Percentiles rank a stretch among this genome's conserved stretches.
phyloP scores from a whole-genome alignment of 805 yeast species.

The Sungouiella thailandica region DNA sequence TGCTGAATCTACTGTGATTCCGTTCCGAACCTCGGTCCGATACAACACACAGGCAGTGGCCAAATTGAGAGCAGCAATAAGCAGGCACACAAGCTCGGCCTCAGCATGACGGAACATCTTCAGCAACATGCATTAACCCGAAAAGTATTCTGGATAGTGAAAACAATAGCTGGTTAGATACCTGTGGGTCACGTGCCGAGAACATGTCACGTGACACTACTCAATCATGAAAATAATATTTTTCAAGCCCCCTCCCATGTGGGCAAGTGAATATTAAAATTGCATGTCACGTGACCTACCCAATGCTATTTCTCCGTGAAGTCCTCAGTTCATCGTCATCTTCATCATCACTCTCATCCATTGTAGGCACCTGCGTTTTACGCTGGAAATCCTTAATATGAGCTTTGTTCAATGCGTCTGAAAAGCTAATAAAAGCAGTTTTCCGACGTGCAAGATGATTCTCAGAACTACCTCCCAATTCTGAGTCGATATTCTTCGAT shows the following conservation, averaged over 20 bases:
- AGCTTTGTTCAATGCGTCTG: conserved; percentile 61
- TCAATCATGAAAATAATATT: too few species aligned
- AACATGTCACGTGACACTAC: too few species aligned
- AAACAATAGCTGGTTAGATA: too few species aligned
- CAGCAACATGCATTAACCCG: too few species aligned
- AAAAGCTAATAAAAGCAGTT: conserved; percentile 40
- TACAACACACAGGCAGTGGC: conserved; percentile 7
- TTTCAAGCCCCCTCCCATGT: too few species aligned
- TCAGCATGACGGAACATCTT: conserved; percentile 1
- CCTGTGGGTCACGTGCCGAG: too few species aligned
- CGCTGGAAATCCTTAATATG: conserved; percentile 85
- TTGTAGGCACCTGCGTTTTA: conserved; percentile 33
- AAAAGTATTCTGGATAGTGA: too few species aligned
- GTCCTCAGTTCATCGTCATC: conserved; percentile 24
- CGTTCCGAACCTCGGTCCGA: conserved; percentile 6
- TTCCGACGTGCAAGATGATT: conserved; percentile 14
- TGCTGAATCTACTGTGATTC: conserved; percentile 9
- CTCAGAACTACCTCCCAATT: background rate
- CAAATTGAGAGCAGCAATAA: conserved; percentile 8
- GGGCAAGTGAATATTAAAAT: too few species aligned
- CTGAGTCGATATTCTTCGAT: background rate
- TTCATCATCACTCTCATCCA: conserved; percentile 30
- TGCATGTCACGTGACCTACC: background rate
- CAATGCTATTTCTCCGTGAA: background rate
- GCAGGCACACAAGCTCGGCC: conserved; percentile 5